Evolutionary conservation across 2,329 filamentous ascomycete genomes (phyloP).

Genomic region (Penicillium paneum): DNA sequence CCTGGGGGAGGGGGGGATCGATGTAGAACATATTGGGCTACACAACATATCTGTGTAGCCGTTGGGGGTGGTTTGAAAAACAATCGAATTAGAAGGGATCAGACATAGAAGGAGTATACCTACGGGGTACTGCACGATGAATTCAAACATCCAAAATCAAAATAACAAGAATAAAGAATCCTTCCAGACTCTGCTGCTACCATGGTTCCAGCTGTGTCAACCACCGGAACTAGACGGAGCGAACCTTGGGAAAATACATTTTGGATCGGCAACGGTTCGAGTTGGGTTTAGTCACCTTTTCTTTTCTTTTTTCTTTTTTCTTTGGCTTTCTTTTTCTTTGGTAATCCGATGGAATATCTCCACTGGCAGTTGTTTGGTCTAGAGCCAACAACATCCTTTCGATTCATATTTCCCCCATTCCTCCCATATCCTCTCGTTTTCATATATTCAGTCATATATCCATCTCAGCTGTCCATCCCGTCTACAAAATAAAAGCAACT

Average conservation of each 20-base stretch:
- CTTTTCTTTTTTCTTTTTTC: background rate
- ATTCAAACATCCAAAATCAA: background rate
- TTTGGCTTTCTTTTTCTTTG: background rate
- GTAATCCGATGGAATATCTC: slow-evolving; percentile 6
- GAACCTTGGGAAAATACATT: background rate
- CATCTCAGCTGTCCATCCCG: background rate
- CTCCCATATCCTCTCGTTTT: background rate
- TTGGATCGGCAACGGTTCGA: slow-evolving; percentile 14
- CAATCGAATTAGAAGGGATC: background rate
- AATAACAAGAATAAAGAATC: background rate
- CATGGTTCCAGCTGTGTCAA: slow-evolving; percentile 14
- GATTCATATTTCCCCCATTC: background rate
- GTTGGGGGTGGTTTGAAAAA: slow-evolving; percentile 4
- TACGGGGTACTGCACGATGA: too few relatives aligned
- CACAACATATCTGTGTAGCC: slow-evolving; percentile 15
- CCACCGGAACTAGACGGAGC: slow-evolving; percentile 22
- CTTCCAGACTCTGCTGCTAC: slow-evolving; percentile 6
- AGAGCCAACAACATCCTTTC: background rate
- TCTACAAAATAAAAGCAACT: background rate
- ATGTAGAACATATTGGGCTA: slow-evolving; percentile 4
- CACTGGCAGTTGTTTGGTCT: slow-evolving; percentile 7
- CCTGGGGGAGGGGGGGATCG: background rate
- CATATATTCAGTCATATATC: background rate
- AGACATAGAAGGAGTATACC: too few relatives aligned
- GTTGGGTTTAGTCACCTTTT: background rate